These are phyloP conservation scores for Microdochium trichocladiopsis DNA, from an alignment of 2,329 filamentous ascomycete species.

Conservation along the genomic window DNA sequence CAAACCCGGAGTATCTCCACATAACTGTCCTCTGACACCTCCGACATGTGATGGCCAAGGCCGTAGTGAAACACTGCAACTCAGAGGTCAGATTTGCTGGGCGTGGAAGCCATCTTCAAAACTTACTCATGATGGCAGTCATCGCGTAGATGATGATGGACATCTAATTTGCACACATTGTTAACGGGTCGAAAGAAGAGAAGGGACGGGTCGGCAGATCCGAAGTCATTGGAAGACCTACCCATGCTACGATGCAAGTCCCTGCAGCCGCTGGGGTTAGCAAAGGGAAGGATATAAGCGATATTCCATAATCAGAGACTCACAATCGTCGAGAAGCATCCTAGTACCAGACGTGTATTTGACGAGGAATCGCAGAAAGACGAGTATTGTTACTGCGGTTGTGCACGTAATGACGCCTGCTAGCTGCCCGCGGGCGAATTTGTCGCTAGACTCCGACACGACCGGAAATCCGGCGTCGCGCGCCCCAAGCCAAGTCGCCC, in stretches of 20 bases:
- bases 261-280: conserved; percentile 1
- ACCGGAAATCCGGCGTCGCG: background rate
- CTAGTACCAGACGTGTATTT: conserved; percentile 6
- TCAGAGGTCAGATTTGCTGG: background rate
- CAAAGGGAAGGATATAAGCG: background rate
- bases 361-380: conserved; percentile 9
- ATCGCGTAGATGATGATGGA: conserved; percentile 1
- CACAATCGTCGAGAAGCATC: conserved; percentile 6
- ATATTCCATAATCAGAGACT: background rate
- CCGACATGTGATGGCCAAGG: conserved; percentile 14
- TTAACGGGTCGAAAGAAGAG: no score
- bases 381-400: conserved; percentile 5
- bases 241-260: conserved; percentile 8
- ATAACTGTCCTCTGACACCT: conserved; percentile 9
- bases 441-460: background rate
- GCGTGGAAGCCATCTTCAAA: no score
- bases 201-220: no score
- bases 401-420: conserved; percentile 7
- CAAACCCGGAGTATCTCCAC: conserved; percentile 8
- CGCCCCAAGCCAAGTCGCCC: background rate
- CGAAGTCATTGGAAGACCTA: background rate
- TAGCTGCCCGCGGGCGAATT: conserved; percentile 2
- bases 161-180: no score
- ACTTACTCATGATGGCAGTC: conserved; percentile 4
- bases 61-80: conserved; percentile 14